Conservation (phyloP, 805 yeast genomes). For the Brettanomyces nanus region DNA sequence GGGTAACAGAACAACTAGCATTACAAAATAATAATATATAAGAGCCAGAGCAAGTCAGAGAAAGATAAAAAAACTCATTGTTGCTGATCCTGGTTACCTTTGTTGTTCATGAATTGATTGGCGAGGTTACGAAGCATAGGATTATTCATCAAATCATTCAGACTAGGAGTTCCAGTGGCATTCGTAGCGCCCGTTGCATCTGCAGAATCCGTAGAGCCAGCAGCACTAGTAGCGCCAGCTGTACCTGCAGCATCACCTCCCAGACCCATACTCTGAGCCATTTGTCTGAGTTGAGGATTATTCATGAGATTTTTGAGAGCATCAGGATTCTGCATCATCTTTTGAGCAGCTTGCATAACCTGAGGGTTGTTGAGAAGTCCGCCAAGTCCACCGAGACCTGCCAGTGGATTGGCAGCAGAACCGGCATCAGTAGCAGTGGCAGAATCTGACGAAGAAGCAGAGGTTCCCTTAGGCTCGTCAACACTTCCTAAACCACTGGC, state of each 20-base stretch:
- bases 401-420: conserved; percentile 52
- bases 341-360: conserved; percentile 80
- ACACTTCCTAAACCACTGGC: conserved; percentile 31
- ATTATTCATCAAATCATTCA: conserved; percentile 70
- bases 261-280: conserved; percentile 75
- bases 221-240: conserved; percentile 35
- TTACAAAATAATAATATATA: too few species aligned
- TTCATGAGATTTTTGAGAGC: conserved; percentile 68
- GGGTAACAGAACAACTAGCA: too few species aligned
- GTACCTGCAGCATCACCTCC: conserved; percentile 33
- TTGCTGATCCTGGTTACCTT: conserved; percentile 1
- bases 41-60: too few species aligned
- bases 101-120: conserved; percentile 42
- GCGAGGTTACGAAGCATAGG: conserved; percentile 73
- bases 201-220: too few species aligned
- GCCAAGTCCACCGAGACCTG: conserved; percentile 61
- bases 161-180: conserved; percentile 13
- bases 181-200: conserved; percentile 20
- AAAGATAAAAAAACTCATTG: too few species aligned
- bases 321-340: conserved; percentile 79
- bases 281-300: conserved; percentile 83
- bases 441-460: conserved; percentile 20
- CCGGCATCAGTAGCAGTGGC: conserved; percentile 22
- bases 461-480: conserved; percentile 16
- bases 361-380: conserved; percentile 74